These are phyloP conservation scores for Aphanomyces stellatus DNA, from an alignment of 352 stramenopile species.

Conservation along the genomic window DNA sequence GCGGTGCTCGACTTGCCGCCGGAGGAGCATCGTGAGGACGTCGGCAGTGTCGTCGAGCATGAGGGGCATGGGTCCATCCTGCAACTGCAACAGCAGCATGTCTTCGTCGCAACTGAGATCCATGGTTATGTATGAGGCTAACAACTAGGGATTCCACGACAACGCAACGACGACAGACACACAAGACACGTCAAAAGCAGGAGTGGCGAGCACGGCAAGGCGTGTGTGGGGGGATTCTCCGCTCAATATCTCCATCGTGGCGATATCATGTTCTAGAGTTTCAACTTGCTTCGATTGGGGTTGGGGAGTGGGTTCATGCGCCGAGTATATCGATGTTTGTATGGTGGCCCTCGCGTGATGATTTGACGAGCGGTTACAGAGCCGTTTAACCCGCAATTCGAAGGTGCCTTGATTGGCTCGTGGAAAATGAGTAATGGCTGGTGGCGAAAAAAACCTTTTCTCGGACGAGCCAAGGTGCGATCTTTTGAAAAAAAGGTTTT, in stretches of 20 bases:
- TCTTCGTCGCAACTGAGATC: constrained; percentile 15
- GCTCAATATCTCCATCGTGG: background rate
- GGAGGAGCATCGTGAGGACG: background rate
- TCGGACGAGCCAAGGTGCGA: no score
- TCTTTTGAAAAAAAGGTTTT: no score
- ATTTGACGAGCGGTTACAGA: no score
- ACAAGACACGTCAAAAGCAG: background rate
- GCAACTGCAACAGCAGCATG: background rate
- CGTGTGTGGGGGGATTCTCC: background rate
- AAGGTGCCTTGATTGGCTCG: no score
- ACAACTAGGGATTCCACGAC: no score
- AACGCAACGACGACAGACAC: no score
- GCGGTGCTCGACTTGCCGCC: background rate
- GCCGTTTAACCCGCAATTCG: no score
- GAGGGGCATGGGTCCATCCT: background rate
- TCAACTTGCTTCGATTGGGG: background rate
- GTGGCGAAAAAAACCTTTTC: no score
- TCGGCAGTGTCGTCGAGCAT: background rate
- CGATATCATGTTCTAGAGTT: background rate
- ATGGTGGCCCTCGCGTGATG: no score
- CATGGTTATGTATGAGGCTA: background rate
- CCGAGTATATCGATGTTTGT: background rate
- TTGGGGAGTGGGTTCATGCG: background rate
- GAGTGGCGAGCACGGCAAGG: no score
- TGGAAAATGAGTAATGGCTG: no score